These are phyloP conservation scores for Coniferiporia weirii DNA, from an alignment of 1,284 basidiomycete genomes.

Conservation along the genomic window DNA sequence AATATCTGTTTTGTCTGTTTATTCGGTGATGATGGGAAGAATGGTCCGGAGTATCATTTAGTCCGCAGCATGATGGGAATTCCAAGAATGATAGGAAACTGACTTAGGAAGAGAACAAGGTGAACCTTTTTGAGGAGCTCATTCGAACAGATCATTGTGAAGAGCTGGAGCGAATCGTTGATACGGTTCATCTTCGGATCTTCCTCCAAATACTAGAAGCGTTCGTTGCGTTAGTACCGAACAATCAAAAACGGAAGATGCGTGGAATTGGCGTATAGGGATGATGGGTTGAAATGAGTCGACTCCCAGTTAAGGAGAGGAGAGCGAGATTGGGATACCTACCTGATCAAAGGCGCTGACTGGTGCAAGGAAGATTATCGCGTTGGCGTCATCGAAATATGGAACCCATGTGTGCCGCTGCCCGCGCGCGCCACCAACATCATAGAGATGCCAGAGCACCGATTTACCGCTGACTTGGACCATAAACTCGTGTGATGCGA, in stretches of 20 bases:
- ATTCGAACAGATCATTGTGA: constrained; percentile 80
- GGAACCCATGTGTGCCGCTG: constrained; percentile 78
- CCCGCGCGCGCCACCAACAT: constrained; percentile 79
- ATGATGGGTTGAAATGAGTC: too few relatives aligned
- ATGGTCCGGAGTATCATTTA: background rate
- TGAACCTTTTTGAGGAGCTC: constrained; percentile 71
- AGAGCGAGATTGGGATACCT: constrained; percentile 17
- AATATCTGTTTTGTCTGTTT: constrained; percentile 70
- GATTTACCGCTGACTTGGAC: constrained; percentile 68
- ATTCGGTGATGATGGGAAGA: constrained; percentile 15
- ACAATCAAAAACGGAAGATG: too few relatives aligned
- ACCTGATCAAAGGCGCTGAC: constrained; percentile 84
- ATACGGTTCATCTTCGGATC: constrained; percentile 77
- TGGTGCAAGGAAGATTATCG: constrained; percentile 83
- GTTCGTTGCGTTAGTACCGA: background rate
- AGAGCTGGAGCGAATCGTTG: constrained; percentile 78
- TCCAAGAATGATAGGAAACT: constrained; percentile 26
- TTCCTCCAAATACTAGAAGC: constrained; percentile 68
- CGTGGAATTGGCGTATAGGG: too few relatives aligned
- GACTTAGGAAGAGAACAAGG: constrained; percentile 74
- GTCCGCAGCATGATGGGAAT: background rate
- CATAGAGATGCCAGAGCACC: constrained; percentile 75
- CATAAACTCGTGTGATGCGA: constrained; percentile 71
- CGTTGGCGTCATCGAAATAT: constrained; percentile 80
- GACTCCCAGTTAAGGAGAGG: background rate